Base-by-base conservation (phyloP, 345 rosid genomes). In the Brassica cretica region DNA sequence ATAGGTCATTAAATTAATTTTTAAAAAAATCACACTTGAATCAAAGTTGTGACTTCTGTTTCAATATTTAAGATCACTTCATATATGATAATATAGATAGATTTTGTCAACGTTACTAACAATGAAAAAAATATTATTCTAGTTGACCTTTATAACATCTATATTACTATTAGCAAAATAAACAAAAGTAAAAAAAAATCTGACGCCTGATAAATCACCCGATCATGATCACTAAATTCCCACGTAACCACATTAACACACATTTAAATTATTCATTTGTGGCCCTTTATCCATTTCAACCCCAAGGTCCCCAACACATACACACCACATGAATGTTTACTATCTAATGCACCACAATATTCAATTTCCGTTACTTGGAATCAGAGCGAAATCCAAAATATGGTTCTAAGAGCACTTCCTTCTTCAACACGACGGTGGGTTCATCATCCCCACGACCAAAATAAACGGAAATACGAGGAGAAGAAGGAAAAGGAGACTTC, bases 401-500 rank as follows among this genome's bases (percentile, higher is more conserved):
- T 80, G 83, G 80, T 72, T 69, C 67, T 75, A 15, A 30, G 83
- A 27, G 30, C 30, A 27, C 30, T 27, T 27, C 30, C 30, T 4
- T 27, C 30, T 27, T 27, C 30, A 59, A 72, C 83, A 75, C 44
- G 75, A 25, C 68, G 27, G 72, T n/a, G 71, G 80, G 1, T 70
- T 21, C 24, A 21, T 80, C 49, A 0, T 76, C 33, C 64, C 83
- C 63, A 65, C 73, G 16, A 59, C 77, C 64, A 66, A 75, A 69
- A 74, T 73, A 72, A 21, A 21, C 24, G 24, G 32, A 85, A 75
- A 60, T 79, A 78, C 9, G 84, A 67, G 5, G 71, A 80, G 70
- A 63, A 81, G 77, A 84, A 80, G 70, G 75, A 75, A 72, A 85
- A 60, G 25, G 87, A 85, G 80, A 93, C 90, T 29, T 91, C 97